Conservation (phyloP, 1,284 basidiomycete species). For the Apiotrichum mycotoxinovorans region DNA sequence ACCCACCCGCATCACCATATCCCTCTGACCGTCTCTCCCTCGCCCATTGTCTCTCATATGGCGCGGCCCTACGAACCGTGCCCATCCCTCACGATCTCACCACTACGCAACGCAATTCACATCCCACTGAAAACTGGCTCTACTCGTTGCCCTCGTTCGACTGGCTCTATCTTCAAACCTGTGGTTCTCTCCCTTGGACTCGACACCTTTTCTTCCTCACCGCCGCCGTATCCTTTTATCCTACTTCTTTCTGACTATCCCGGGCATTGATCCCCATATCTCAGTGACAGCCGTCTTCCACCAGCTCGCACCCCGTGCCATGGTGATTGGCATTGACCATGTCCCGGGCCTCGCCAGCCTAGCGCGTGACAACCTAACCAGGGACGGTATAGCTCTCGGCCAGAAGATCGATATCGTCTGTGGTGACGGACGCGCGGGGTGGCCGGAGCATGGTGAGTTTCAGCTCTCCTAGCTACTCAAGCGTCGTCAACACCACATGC, state of each 20-base stretch:
- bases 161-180: not conserved
- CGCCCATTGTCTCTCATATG: no score
- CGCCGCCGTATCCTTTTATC: not conserved
- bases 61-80: no score
- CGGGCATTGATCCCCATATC: not conserved
- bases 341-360: slow-evolving; percentile 71
- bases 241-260: not conserved
- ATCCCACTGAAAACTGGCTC: not conserved
- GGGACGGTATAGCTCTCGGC: slow-evolving; percentile 56
- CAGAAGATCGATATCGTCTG: slow-evolving; percentile 53
- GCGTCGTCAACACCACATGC: no score
- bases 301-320: slow-evolving; percentile 60
- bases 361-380: slow-evolving; percentile 64
- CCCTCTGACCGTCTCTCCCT: no score
- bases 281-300: slow-evolving; percentile 64
- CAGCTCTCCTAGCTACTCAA: no score
- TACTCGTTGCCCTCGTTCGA: not conserved
- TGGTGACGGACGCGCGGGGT: slow-evolving; percentile 79
- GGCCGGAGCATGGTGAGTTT: slow-evolving; percentile 1
- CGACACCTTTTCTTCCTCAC: not conserved
- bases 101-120: no score
- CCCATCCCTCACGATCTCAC: no score
- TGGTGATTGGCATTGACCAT: slow-evolving; percentile 88
- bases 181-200: not conserved
- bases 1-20: no score